These are phyloP conservation scores for Colletotrichum tabaci DNA, from an alignment of 2,329 filamentous ascomycete species.

Conservation along the genomic window DNA sequence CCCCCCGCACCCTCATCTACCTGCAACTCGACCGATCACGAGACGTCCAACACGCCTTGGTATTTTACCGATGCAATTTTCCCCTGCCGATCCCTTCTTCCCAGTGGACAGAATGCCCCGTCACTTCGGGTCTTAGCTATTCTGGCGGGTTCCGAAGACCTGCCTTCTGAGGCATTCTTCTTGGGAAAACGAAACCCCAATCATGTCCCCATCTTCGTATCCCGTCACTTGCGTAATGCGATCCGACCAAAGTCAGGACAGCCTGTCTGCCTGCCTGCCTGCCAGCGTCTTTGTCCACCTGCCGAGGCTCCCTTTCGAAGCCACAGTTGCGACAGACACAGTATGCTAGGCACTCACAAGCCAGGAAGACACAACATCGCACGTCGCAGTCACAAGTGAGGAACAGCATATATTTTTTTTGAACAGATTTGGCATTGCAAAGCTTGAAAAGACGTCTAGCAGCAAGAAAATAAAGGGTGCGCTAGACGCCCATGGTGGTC, in stretches of 20 bases:
- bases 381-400: not conserved
- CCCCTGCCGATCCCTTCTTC: not conserved
- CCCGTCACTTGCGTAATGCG: too few relatives aligned
- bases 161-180: too few relatives aligned
- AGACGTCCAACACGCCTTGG: not conserved
- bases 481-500: slow-evolving; percentile 21
- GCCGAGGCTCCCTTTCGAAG: not conserved
- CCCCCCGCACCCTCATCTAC: slow-evolving; percentile 1
- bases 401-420: not conserved
- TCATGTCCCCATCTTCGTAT: too few relatives aligned
- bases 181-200: too few relatives aligned
- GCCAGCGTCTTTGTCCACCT: too few relatives aligned
- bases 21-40: not conserved
- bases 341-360: too few relatives aligned
- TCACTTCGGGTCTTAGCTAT: too few relatives aligned
- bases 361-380: not conserved
- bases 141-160: too few relatives aligned
- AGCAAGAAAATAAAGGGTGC: slow-evolving; percentile 20
- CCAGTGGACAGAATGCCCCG: too few relatives aligned
- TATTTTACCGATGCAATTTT: not conserved
- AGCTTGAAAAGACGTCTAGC: slow-evolving; percentile 23
- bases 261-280: too few relatives aligned
- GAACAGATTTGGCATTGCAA: slow-evolving; percentile 37
- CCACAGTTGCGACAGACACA: not conserved
- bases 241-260: too few relatives aligned